Evolutionary conservation across 2,329 filamentous ascomycete species (phyloP).

Genomic region (Epicoccum sorghinum): DNA sequence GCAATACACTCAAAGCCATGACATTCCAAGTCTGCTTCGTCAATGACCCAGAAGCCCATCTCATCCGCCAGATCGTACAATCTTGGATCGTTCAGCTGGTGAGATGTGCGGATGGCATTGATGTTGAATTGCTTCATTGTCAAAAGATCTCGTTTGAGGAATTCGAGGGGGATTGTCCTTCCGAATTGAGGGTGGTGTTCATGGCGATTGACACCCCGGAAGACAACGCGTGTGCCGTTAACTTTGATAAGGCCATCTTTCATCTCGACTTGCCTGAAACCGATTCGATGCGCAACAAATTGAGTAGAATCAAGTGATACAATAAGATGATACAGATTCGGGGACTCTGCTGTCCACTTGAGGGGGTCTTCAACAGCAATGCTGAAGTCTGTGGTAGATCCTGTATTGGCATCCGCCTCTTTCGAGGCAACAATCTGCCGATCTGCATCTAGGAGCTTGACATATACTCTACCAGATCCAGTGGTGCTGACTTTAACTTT

Average conservation of each 20-base stretch:
- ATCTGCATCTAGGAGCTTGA: constrained; percentile 55
- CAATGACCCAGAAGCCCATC: constrained; percentile 70
- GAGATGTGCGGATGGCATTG: constrained; percentile 72
- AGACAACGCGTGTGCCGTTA: constrained; percentile 66
- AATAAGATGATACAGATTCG: constrained; percentile 64
- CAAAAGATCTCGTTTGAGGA: constrained; percentile 65
- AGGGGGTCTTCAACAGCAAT: constrained; percentile 59
- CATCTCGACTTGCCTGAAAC: constrained; percentile 69
- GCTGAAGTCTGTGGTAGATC: constrained; percentile 29
- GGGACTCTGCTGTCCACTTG: constrained; percentile 74
- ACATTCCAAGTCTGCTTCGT: constrained; percentile 59
- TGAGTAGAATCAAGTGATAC: constrained; percentile 52
- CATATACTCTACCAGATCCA: constrained; percentile 50
- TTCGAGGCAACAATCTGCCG: constrained; percentile 24
- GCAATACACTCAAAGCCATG: constrained; percentile 52
- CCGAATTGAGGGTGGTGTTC: constrained; percentile 71
- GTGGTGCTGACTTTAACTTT: constrained; percentile 53
- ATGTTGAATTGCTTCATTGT: constrained; percentile 75
- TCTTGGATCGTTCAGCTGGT: constrained; percentile 69
- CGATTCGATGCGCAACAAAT: constrained; percentile 60
- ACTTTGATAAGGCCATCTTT: constrained; percentile 65
- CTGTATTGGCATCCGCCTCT: constrained; percentile 22
- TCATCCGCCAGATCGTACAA: constrained; percentile 68
- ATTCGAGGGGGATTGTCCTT: constrained; percentile 67
- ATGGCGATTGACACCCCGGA: constrained; percentile 71